Evolutionary conservation across 169 alveolate genomes (phyloP), one percentile per base, ranked within the genome.

Genomic region (Neospora caninum): DNA sequence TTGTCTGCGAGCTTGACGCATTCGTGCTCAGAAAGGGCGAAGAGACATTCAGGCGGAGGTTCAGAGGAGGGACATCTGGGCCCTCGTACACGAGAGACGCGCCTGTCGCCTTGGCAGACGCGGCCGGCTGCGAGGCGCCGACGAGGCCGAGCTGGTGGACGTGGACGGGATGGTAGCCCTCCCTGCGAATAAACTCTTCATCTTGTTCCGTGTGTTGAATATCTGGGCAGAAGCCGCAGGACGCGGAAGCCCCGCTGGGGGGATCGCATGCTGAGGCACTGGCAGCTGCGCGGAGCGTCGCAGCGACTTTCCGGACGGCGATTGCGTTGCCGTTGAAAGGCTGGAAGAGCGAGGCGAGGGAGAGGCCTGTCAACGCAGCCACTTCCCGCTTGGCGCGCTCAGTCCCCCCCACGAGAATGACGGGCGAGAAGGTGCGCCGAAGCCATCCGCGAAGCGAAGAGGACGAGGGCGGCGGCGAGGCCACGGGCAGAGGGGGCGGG

Each of bases 311-410:
- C 4, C 80, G 80, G 10, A 39, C 80, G 42, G 92, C 80, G 31
- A 58, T 49, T 0, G 84, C 87, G 36, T 27, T 70, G 41, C 92
- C 92, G 38, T 69, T 45, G 73, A 92, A 92, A 29, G 94, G 94
- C 91, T 92, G 91, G 54, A 92, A 67, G 41, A 92, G 94, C 20
- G 53, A 39, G 38, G 94, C 94, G 10, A 92, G 87, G 16, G 94
- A 82, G 13, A 92, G 92, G 13, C 92, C 94, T 13, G 91, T 92
- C n/a, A 82, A 27, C 38, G 88, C 54, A 0, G 92, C 92, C 13
- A 92, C 87, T 36, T 78, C 84, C n/a, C 94, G 58, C 83, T 80
- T 78, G 27, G 94, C 94, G 67, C 70, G 39, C 67, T n/a, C 91
- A 7, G 94, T 73, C 22, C 91, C 94, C 27, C 82, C 91, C 31